Base-by-base conservation (phyloP, 2,329 filamentous ascomycete genomes). In the Cadophora gregata region DNA sequence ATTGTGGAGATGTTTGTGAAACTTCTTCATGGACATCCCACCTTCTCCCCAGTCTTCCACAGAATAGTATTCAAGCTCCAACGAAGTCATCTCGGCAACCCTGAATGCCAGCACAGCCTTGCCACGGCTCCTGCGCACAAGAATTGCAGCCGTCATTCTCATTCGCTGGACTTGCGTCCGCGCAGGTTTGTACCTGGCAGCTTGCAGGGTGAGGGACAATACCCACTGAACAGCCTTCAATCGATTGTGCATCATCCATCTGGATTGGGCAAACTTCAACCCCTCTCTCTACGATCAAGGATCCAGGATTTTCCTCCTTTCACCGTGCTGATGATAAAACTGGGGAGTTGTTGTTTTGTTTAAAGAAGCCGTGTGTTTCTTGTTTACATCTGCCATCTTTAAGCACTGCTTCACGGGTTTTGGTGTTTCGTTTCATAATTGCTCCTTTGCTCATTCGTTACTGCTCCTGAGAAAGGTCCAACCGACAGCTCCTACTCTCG, bases 51-150 rank as follows among this genome's bases (percentile, higher is more conserved):
- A 58, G 25, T 12, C 21, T 58, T 38, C 55, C 55, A 10, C 27
- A 33, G 55, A 33, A 58, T 31, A 5, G n/a, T n/a, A 16, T 56
- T 31, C 53, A 38, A 36, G 36, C 56, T 59, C 55, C 55, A 29
- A 27, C 33, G 10, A 29, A 29, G 47, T 45, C 21, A 27, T 59
- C 21, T 59, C 56, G 42, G 58, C 58, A 60, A n/a, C 33, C 24
- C 38, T 29, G 19, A n/a, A 29, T 31, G 25, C 58, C 21, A 60
- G 58, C 58, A 60, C 58, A 60, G 25, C 58, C 58, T 60, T 48
- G 58, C 25, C 19, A 24, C 27, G 38, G 9, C 38, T 47, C 24
- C 36, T 60, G 38, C 58, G 48, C 27, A 31, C 16, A 60, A 60
- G 14, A 45, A 24, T 4, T 29, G 56, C 58, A 48, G 27, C 25